These are phyloP conservation scores for Saccharum officinarum DNA, from an alignment of 176 grass and related monocot species.

Conservation along the genomic window DNA sequence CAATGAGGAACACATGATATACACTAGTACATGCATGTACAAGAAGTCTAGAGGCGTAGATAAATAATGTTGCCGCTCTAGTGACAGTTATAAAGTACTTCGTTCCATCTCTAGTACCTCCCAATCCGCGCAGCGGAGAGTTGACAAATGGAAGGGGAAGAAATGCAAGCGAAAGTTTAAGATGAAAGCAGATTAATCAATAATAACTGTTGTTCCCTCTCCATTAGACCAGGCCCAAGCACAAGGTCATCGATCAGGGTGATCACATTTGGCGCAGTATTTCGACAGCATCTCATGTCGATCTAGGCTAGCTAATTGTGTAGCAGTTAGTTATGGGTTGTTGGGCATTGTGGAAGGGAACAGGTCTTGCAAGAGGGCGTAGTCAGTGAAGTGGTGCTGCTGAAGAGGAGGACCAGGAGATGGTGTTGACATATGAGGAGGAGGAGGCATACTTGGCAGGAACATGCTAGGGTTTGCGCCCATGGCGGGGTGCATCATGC, in stretches of 20 bases:
- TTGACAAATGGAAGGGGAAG: constrained; percentile 48
- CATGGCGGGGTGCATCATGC: constrained; percentile 43
- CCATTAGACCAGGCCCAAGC: constrained; percentile 21
- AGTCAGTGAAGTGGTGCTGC: constrained; percentile 59
- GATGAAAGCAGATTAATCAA: constrained; percentile 31
- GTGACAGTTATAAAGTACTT: constrained; percentile 32
- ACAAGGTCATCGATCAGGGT: not conserved
- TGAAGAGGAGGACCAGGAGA: constrained; percentile 31
- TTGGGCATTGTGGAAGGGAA: constrained; percentile 56
- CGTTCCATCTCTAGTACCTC: not conserved
- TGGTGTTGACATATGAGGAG: not conserved
- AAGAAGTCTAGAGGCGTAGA: constrained; percentile 48
- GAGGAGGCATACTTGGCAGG: constrained; percentile 35
- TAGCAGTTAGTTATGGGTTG: constrained; percentile 38
- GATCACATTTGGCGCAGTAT: constrained; percentile 43
- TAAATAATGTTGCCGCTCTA: constrained; percentile 26
- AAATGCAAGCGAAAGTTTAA: constrained; percentile 28
- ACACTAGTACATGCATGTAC: constrained; percentile 68
- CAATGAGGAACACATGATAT: constrained; percentile 53
- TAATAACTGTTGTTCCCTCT: constrained; percentile 10
- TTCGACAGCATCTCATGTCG: constrained; percentile 6
- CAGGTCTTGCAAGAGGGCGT: constrained; percentile 74
- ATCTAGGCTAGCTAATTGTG: constrained; percentile 34
- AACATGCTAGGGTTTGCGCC: constrained; percentile 66
- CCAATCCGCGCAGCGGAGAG: constrained; percentile 4